Evolutionary conservation across 78 protist species (phyloP).

Genomic region (Fonticula alba): DNA sequence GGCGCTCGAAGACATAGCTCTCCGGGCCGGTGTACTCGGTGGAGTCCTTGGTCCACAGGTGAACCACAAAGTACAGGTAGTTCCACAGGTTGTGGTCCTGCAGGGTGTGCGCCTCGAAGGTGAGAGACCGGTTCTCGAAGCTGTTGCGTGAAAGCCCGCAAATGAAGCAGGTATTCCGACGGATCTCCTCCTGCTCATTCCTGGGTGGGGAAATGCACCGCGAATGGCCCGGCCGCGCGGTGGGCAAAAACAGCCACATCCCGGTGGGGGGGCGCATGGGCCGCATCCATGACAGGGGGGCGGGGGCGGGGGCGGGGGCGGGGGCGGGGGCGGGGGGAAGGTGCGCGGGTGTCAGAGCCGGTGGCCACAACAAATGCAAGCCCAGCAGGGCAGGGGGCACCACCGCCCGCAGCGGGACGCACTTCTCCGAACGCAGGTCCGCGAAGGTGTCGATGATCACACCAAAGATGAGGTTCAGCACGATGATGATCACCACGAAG

Average conservation of each 20-base stretch:
- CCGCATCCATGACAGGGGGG: too few species aligned
- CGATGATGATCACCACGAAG: slow-evolving; percentile 31
- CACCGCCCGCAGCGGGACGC: too few species aligned
- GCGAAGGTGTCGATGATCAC: slow-evolving; percentile 63
- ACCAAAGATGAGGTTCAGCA: slow-evolving; percentile 46
- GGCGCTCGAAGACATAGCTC: too few species aligned
- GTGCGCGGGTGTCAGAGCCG: too few species aligned
- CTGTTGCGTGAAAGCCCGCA: slow-evolving; percentile 17
- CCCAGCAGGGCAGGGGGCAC: too few species aligned
- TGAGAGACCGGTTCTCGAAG: slow-evolving; percentile 4
- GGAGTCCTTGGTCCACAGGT: slow-evolving; percentile 12
- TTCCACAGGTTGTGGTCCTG: slow-evolving; percentile 51
- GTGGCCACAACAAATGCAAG: too few species aligned
- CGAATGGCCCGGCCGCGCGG: background rate
- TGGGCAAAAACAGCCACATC: too few species aligned
- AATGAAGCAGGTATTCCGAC: slow-evolving; percentile 20
- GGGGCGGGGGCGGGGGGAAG: too few species aligned
- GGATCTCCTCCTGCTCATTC: background rate
- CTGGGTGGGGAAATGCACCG: background rate
- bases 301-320: too few species aligned
- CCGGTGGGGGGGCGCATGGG: too few species aligned
- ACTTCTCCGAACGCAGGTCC: slow-evolving; percentile 38
- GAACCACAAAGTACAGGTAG: slow-evolving; percentile 34
- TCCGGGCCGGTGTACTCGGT: slow-evolving; percentile 44
- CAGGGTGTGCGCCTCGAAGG: slow-evolving; percentile 32